Conservation (phyloP, 2,329 filamentous ascomycete species). For the Fusarium sp. region DNA sequence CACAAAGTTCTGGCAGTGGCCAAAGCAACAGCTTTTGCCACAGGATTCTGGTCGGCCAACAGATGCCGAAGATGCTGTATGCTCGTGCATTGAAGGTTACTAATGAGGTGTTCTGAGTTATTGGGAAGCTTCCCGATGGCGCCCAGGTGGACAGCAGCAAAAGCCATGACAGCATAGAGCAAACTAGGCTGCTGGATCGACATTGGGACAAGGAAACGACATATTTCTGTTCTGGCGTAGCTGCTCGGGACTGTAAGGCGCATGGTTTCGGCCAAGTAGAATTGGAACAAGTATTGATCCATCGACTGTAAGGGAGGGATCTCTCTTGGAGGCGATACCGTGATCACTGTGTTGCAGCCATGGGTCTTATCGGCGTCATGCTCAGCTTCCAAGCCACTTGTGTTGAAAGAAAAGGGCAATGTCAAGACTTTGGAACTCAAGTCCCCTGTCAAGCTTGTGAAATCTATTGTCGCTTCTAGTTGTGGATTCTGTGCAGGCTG, state of each 20-base stretch:
- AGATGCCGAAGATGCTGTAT: conserved; percentile 18
- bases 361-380: not conserved
- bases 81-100: conserved; percentile 24
- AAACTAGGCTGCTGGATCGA: conserved; percentile 29
- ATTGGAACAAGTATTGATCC: conserved; percentile 30
- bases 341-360: too few species aligned
- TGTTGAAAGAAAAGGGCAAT: too few species aligned
- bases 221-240: conserved; percentile 30
- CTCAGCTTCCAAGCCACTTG: not conserved
- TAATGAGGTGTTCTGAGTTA: conserved; percentile 14
- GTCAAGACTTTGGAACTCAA: too few species aligned
- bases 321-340: too few species aligned
- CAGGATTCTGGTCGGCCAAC: conserved; percentile 1
- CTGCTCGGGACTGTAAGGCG: conserved; percentile 35
- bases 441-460: too few species aligned
- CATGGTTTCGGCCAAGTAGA: conserved; percentile 37
- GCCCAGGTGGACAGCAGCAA: conserved; percentile 30
- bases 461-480: too few species aligned
- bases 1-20: conserved; percentile 35
- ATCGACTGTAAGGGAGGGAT: conserved; percentile 18
- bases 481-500: too few species aligned
- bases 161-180: conserved; percentile 33
- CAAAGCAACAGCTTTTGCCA: conserved; percentile 17
- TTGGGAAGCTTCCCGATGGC: not conserved
- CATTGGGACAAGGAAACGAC: conserved; percentile 36